Percentiles rank a stretch among this genome's conserved stretches.
These are phyloP conservation scores for Cystobasidium sp. DNA, from an alignment of 1,284 basidiomycete genomes.

Conservation along the genomic window DNA sequence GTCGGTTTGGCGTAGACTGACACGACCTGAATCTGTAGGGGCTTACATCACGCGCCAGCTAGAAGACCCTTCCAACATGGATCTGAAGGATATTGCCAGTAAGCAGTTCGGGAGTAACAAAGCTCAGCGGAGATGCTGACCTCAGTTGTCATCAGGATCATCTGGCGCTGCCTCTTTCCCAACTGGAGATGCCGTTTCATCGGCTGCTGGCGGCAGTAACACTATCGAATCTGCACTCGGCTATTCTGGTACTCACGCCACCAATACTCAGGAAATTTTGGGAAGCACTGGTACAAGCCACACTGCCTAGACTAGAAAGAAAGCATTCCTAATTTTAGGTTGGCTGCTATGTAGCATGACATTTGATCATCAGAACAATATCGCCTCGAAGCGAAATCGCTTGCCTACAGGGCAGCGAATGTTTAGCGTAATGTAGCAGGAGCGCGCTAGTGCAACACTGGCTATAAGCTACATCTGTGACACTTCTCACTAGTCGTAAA, in stretches of 20 bases:
- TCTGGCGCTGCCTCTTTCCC: slow-evolving; percentile 34
- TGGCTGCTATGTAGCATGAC: no score
- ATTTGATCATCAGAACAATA: no score
- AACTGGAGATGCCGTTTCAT: slow-evolving; percentile 34
- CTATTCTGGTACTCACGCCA: background rate
- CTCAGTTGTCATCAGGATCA: background rate
- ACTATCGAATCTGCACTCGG: background rate
- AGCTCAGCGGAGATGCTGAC: background rate
- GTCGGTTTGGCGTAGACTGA: background rate
- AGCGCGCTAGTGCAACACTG: no score
- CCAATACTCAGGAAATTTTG: slow-evolving; percentile 1
- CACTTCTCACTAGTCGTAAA: no score
- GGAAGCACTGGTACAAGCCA: slow-evolving; percentile 11
- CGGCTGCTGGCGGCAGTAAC: background rate
- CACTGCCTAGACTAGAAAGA: background rate
- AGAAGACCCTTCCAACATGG: slow-evolving; percentile 39
- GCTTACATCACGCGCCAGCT: slow-evolving; percentile 20
- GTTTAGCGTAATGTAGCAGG: no score
- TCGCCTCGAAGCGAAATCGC: no score
- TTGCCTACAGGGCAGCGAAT: no score
- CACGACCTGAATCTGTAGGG: background rate
- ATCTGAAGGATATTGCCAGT: slow-evolving; percentile 40
- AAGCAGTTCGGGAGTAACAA: no score
- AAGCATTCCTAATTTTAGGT: no score
- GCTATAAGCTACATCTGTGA: no score